Conservation (phyloP, 2,329 filamentous ascomycete species). For the Parastagonospora nodorum region DNA sequence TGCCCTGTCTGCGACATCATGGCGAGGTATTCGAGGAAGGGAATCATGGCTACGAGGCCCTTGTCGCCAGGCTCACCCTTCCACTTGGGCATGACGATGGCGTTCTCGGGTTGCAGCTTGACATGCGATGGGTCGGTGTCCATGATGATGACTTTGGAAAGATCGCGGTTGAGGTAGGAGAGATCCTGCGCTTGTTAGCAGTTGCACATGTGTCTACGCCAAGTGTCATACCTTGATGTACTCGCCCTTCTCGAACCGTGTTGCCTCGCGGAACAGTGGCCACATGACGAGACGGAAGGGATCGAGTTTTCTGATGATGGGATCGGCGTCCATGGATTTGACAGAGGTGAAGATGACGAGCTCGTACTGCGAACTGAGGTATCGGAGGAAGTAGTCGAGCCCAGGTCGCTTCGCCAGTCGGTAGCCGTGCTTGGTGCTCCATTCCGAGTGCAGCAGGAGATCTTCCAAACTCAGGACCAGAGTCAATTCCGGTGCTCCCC, state of each 20-base stretch:
- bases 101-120: conserved; percentile 92
- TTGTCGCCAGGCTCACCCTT: conserved; percentile 81
- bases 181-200: conserved; percentile 68
- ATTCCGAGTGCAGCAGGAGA: conserved; percentile 91
- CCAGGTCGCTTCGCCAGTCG: conserved; percentile 92
- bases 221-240: conserved; percentile 78
- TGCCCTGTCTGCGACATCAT: conserved; percentile 70
- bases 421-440: conserved; percentile 94
- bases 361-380: conserved; percentile 97
- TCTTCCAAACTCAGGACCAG: conserved; percentile 92
- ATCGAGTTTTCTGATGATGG: conserved; percentile 89
- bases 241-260: conserved; percentile 92
- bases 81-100: conserved; percentile 91
- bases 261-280: conserved; percentile 95
- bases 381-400: conserved; percentile 95
- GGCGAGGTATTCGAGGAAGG: conserved; percentile 95
- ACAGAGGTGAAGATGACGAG: conserved; percentile 93
- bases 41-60: conserved; percentile 85
- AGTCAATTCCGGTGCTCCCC: conserved; percentile 83
- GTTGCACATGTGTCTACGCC: not conserved
- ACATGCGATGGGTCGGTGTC: conserved; percentile 85
- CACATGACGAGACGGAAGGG: conserved; percentile 95
- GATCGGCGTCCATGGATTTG: conserved; percentile 82
- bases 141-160: conserved; percentile 93
- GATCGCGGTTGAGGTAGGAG: conserved; percentile 94